Percentiles rank a stretch among this genome's conserved stretches.
These are phyloP conservation scores for Trichophyton equinum DNA, from an alignment of 2,329 filamentous ascomycete genomes.

Conservation along the genomic window DNA sequence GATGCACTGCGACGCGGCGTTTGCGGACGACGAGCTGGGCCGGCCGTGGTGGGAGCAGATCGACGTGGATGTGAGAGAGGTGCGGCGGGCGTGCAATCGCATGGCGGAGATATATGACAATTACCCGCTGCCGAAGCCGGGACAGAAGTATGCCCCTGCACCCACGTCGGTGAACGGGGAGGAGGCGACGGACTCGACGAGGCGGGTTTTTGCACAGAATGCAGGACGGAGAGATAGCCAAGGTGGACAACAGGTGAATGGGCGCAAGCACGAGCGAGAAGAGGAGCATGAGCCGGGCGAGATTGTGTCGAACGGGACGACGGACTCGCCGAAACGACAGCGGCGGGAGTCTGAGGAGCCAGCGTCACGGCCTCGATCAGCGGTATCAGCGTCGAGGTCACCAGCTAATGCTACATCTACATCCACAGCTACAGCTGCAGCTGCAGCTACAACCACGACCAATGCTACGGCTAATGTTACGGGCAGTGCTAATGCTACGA, in stretches of 20 bases:
- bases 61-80: conserved; percentile 56
- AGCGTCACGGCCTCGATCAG: not conserved
- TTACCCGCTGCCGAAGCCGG: conserved; percentile 31
- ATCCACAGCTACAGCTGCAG: not conserved
- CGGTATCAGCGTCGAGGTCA: not conserved
- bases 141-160: conserved; percentile 32
- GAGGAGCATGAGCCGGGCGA: conserved; percentile 1
- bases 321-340: conserved; percentile 26
- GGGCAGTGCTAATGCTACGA: too few relatives aligned
- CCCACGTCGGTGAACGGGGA: conserved; percentile 23
- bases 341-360: conserved; percentile 13
- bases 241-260: conserved; percentile 10
- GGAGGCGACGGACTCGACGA: conserved; percentile 26
- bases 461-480: too few relatives aligned
- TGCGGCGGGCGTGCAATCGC: conserved; percentile 60
- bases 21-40: conserved; percentile 60
- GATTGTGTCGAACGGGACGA: conserved; percentile 4
- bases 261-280: conserved; percentile 13
- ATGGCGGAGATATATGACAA: conserved; percentile 49
- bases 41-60: conserved; percentile 79
- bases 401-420: not conserved
- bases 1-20: conserved; percentile 57
- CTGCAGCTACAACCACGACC: not conserved
- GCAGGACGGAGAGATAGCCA: conserved; percentile 5
- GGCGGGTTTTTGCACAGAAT: conserved; percentile 10